These are phyloP conservation scores for Nemania serpens DNA, from an alignment of 2,329 filamentous ascomycete genomes.

Conservation along the genomic window DNA sequence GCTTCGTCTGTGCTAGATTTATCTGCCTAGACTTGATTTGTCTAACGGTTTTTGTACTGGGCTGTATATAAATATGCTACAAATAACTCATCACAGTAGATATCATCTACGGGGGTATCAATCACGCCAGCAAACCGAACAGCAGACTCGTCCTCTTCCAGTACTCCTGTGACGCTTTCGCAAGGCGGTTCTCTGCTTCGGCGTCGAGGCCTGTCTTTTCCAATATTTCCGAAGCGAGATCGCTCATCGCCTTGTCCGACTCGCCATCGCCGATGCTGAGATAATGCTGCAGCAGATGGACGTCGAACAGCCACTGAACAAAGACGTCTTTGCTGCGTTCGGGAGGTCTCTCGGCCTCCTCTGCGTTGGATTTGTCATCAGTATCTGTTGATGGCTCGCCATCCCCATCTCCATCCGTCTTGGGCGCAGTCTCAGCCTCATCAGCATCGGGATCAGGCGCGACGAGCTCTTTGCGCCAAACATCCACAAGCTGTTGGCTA, in stretches of 20 bases:
- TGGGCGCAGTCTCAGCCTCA: constrained; percentile 26
- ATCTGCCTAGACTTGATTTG: not conserved
- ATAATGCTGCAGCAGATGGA: constrained; percentile 54
- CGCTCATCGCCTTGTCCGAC: constrained; percentile 43
- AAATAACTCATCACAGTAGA: not conserved
- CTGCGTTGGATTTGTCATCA: constrained; percentile 9
- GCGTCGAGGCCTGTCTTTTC: constrained; percentile 54
- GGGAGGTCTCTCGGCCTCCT: constrained; percentile 18
- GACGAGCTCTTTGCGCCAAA: constrained; percentile 53
- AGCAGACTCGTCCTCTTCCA: constrained; percentile 82
- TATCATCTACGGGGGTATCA: constrained; percentile 22
- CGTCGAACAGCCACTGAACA: constrained; percentile 66
- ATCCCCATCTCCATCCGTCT: constrained; percentile 14
- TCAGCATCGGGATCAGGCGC: constrained; percentile 31
- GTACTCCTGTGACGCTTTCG: constrained; percentile 72
- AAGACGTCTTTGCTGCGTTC: constrained; percentile 51
- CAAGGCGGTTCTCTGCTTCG: constrained; percentile 57
- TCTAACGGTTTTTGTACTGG: not conserved
- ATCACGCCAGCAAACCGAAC: constrained; percentile 72
- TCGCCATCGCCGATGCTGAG: constrained; percentile 42
- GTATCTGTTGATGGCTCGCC: constrained; percentile 6
- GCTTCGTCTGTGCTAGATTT: not conserved
- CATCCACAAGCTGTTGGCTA: constrained; percentile 52
- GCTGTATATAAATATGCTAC: not conserved
- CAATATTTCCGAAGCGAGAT: constrained; percentile 53